phyloP scores from a whole-genome alignment of 352 stramenopile species.

The Pythium rishiriense region DNA sequence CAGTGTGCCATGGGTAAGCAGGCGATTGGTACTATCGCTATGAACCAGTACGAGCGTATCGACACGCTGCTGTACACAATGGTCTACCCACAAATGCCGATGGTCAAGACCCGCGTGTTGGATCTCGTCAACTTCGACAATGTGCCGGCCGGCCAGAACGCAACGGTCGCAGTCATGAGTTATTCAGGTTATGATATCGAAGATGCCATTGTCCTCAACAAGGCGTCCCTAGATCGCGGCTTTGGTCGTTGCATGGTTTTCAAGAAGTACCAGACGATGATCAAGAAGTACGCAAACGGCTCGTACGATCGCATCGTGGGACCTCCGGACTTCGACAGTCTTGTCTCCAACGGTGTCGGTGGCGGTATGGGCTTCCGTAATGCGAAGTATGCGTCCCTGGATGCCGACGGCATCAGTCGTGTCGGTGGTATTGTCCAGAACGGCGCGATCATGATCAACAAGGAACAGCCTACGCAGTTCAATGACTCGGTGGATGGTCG shows the following conservation, averaged over 20 bases:
- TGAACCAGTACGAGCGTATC: constrained; percentile 99
- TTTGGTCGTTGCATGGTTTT: constrained; percentile 99
- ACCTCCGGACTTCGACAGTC: constrained; percentile 85
- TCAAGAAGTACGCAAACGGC: constrained; percentile 97
- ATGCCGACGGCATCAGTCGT: constrained; percentile 95
- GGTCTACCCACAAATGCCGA: constrained; percentile 99
- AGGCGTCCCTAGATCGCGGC: constrained; percentile 95
- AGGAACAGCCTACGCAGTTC: constrained; percentile 95
- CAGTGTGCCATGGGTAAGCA: constrained; percentile 99
- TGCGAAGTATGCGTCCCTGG: constrained; percentile 92
- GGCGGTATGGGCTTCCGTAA: constrained; percentile 77
- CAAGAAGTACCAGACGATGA: constrained; percentile 97
- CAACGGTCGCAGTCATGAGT: constrained; percentile 99
- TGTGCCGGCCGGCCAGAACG: constrained; percentile 98
- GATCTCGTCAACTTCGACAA: constrained; percentile 99
- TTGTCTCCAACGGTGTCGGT: constrained; percentile 48
- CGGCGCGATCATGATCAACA: constrained; percentile 98
- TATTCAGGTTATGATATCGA: constrained; percentile 99
- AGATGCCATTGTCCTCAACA: constrained; percentile 99
- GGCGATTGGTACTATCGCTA: constrained; percentile 98
- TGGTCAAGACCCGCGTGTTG: constrained; percentile 98
- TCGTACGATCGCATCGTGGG: constrained; percentile 94
- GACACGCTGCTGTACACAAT: constrained; percentile 99
- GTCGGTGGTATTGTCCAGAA: constrained; percentile 90
- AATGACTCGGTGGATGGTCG: constrained; percentile 82